Evolutionary conservation across 2,329 filamentous ascomycete genomes (phyloP).

Genomic region (Ophiosphaerella korrae): DNA sequence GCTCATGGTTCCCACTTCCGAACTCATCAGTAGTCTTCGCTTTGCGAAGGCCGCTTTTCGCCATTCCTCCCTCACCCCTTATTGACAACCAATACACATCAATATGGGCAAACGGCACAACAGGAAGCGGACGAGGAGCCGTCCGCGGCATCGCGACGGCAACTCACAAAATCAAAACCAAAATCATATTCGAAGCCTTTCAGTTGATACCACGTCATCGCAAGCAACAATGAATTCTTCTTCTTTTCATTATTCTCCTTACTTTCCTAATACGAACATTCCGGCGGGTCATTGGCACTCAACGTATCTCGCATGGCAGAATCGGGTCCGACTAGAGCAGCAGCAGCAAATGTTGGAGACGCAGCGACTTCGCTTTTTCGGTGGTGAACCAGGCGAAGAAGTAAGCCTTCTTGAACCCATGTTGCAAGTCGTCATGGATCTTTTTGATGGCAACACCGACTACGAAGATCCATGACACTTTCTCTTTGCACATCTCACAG

Average conservation of each 20-base stretch:
- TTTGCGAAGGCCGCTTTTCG: slow-evolving; percentile 35
- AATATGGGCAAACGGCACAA: slow-evolving; percentile 53
- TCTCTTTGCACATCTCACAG: slow-evolving; percentile 2
- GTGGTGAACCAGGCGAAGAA: slow-evolving; percentile 51
- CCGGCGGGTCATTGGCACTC: slow-evolving; percentile 43
- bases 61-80: slow-evolving; percentile 13
- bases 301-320: slow-evolving; percentile 46
- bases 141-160: slow-evolving; percentile 47
- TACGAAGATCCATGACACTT: slow-evolving; percentile 49
- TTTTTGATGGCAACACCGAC: slow-evolving; percentile 53
- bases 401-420: slow-evolving; percentile 51
- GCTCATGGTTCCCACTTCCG: slow-evolving; percentile 16
- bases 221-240: slow-evolving; percentile 29
- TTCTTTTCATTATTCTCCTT: slow-evolving; percentile 24
- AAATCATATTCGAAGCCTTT: slow-evolving; percentile 38
- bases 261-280: slow-evolving; percentile 21
- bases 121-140: slow-evolving; percentile 50
- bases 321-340: slow-evolving; percentile 35
- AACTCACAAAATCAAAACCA: slow-evolving; percentile 27
- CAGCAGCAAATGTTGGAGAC: slow-evolving; percentile 37
- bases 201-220: slow-evolving; percentile 35
- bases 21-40: slow-evolving; percentile 34
- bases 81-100: slow-evolving; percentile 3
- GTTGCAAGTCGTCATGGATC: slow-evolving; percentile 53
- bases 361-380: slow-evolving; percentile 51